Base-by-base conservation (phyloP, 169 alveolate genomes). In the Toxoplasma gondii region DNA sequence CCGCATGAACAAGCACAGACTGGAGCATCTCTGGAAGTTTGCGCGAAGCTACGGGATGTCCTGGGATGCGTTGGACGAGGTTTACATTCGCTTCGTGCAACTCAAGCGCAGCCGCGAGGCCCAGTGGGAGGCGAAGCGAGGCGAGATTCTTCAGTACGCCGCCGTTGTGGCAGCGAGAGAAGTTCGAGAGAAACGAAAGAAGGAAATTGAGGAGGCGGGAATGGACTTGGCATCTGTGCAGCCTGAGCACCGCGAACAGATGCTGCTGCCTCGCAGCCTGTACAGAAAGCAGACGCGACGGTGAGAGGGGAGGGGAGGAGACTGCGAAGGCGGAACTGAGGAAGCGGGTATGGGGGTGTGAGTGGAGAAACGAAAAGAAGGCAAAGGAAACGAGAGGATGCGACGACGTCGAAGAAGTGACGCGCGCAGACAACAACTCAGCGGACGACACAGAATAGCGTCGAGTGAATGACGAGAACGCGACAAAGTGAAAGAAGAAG, bases 11-110 rank as follows among this genome's bases (percentile, higher is more conserved):
- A 53, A 88, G 31, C 67, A 43, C n/a, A 90, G 96, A 31, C 94
- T 94, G 41, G 94, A 94, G 34, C 70, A 82, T 27, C 91, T 94
- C 38, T 94, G 96, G 96, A 91, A 83, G 91, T 41, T 49, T 58
- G 69, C 92, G 19, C 70, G 93, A 1, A 88, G 91, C 88, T 78
- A 91, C 81, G 96, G 96, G 64, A 34, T 84, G 53, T 67, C 94
- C 29, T 94, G 96, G 96, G 93, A 94, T 34, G 96, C 91, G 58
- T 41, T 94, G 17, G 96, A 94, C 36, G 94, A 82, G 93, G 91
- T 88, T 91, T 93, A 80, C 88, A n/a, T 88, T 0, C 64, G 31
- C 70, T 93, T 93, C 86, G 53, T 64, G 31, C 81, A 74, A 58
- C 53, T 44, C 54, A 74, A 22, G 67, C 91, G 87, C 7, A 64